Base-by-base conservation (phyloP, 495 filamentous ascomycete genomes). In the Daldinia childiae region DNA sequence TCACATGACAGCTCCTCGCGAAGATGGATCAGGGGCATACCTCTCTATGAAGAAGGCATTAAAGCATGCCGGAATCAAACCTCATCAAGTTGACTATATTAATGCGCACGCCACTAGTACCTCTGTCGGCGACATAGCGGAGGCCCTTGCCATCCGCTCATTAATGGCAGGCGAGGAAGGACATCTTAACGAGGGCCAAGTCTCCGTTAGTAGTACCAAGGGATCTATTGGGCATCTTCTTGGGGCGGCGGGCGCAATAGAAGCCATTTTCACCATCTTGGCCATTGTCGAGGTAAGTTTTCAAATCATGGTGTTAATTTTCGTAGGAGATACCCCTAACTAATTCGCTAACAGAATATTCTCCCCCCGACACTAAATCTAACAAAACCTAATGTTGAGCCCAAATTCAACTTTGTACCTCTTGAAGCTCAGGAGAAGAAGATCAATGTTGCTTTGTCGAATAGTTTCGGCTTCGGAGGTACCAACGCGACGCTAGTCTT, bases 381-480 rank as follows among this genome's bases (percentile, higher is more conserved):
- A 15, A 81, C 89, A 3, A 85, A 86, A n/a, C 81, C 89, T 21
- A 85, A 87, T 26, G 83, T 89, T 58, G 92, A 88, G 8, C 93
- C 94, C 57, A 83, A 90, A 60, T 97, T 93, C 83, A 98, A 99
- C 79, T 95, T 97, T 80, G 89, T 96, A 2, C 89, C 93, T 0
- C 82, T 88, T 1, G 67, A 83, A 32, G 84, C 92, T 2, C 94
- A 98, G 76, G 77, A 90, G 29, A 88, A 88, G 70, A 64, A 82
- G 9, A 89, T 98, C 24, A 84, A 90, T 63, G 91, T 94, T 27
- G 91, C 90, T 34, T 68, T 99, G 72, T 93, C 92, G 19, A 99
- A 99, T 75, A 98, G 95, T 76, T 99, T 99, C 84, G 95, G 95
- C 1, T 99, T 99, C 83, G 95, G 95, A 9, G 95, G 95, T 30